Evolutionary conservation across 148 eudicot species (phyloP).

Genomic region (Vaccinium darrowii): DNA sequence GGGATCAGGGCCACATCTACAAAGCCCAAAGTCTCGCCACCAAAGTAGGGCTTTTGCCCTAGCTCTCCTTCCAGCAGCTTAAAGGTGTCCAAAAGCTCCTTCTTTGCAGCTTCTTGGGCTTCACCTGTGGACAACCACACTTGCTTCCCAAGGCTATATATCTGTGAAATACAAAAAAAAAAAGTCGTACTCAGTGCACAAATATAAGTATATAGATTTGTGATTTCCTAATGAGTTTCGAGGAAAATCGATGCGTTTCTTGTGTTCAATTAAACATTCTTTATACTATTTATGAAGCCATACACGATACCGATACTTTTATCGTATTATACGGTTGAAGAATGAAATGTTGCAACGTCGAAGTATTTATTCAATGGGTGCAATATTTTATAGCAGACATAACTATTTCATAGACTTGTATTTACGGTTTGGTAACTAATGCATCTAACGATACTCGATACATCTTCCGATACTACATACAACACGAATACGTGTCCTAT

Average conservation of each 20-base stretch:
- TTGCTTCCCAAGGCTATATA: background rate
- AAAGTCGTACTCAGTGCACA: background rate
- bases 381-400: too few species aligned
- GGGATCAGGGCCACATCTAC: constrained; percentile 38
- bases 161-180: background rate
- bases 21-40: constrained; percentile 27
- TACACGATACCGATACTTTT: too few species aligned
- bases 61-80: constrained; percentile 38
- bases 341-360: too few species aligned
- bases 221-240: background rate
- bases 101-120: constrained; percentile 33
- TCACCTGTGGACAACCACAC: constrained; percentile 20
- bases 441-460: background rate
- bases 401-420: too few species aligned
- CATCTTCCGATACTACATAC: background rate
- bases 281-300: too few species aligned
- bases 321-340: too few species aligned
- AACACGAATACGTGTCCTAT: background rate
- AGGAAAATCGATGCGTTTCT: background rate
- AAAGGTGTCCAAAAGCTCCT: constrained; percentile 25
- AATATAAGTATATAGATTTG: background rate
- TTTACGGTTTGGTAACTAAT: too few species aligned
- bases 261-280: background rate
- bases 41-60: constrained; percentile 19
- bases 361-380: too few species aligned